phyloP scores from a whole-genome alignment of 768 basidiomycete species.

The Suillus variegatus region DNA sequence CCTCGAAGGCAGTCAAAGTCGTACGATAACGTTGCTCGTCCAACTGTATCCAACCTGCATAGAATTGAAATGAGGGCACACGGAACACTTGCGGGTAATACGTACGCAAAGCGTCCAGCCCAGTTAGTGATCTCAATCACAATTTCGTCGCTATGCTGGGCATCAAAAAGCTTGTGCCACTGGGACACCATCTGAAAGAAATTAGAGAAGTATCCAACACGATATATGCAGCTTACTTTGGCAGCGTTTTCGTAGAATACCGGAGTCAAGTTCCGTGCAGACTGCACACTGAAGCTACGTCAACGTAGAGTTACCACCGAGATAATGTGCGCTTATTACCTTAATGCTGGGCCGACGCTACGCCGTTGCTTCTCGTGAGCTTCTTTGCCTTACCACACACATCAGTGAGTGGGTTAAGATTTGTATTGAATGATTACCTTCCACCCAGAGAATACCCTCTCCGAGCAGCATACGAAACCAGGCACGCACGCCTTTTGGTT shows the following conservation, averaged over 20 bases:
- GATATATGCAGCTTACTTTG: constrained; percentile 27
- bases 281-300: constrained; percentile 42
- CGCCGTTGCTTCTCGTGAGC: constrained; percentile 58
- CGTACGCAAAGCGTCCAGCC: constrained; percentile 63
- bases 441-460: constrained; percentile 66
- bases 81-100: constrained; percentile 6
- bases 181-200: constrained; percentile 42
- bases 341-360: constrained; percentile 56
- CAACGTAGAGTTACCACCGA: constrained; percentile 3
- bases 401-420: constrained; percentile 7
- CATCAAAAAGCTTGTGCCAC: constrained; percentile 50
- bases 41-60: constrained; percentile 57
- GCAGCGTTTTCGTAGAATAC: constrained; percentile 58
- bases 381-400: constrained; percentile 43
- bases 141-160: constrained; percentile 37
- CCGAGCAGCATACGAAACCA: constrained; percentile 66
- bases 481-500: constrained; percentile 59
- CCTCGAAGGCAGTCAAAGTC: constrained; percentile 60
- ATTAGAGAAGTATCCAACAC: constrained; percentile 6
- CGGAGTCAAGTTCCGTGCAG: constrained; percentile 50
- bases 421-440: constrained; percentile 42
- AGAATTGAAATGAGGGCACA: constrained; percentile 3
- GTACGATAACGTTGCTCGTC: constrained; percentile 62
- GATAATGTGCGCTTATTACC: constrained; percentile 35
- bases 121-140: constrained; percentile 59